Base-by-base conservation (phyloP, 2,329 filamentous ascomycete genomes). In the Colletotrichum cereale region DNA sequence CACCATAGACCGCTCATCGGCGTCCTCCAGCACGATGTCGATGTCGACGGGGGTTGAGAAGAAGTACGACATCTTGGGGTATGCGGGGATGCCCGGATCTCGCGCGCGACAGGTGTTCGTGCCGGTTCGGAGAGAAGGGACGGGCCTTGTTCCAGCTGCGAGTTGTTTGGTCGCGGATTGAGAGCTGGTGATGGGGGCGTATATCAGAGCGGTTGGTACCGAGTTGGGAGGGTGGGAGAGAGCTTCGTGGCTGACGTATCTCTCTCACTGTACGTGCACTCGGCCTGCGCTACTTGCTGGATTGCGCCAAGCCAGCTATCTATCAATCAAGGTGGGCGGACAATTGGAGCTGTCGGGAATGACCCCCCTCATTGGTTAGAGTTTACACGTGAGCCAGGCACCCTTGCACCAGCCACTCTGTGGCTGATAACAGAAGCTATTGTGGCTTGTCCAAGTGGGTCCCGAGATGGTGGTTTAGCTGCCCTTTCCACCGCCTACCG, bases 31-130 rank as follows among this genome's bases (percentile, higher is more conserved):
- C 78, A 98, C 95, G 80, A 99, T 93, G 86, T 99, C 96, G 85
- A 99, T 99, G 84, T 99, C 96, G 84, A 99, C 93, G 66, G 96
- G 96, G 72, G 96, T 98, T 77, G 95, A 95, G 87, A 98, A 99
- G 86, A 97, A 97, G 86, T 97, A 97, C 77, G 96, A 97, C 96
- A 98, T 98, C 77, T 75, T 82, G 78, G 57, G 53, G n/a, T 68
- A 44, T 60, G 66, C 38, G 42, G 60, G 55, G 77, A 55, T 53
- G 65, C 42, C 65, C 53, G 69, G 66, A 64, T 69, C 24, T 47
- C 66, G 44, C 47, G 60, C 58, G 44, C 26, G 24, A 52, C 10
- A 55, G 14, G 14, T 16, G n/a, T 56, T 57, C 26, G 40, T 58
- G 52, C 53, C 29, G 60, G 50, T 24, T 73, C 26, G 40, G 56